Conservation (phyloP, 2,329 filamentous ascomycete species). For the Cytospora chrysosperma region DNA sequence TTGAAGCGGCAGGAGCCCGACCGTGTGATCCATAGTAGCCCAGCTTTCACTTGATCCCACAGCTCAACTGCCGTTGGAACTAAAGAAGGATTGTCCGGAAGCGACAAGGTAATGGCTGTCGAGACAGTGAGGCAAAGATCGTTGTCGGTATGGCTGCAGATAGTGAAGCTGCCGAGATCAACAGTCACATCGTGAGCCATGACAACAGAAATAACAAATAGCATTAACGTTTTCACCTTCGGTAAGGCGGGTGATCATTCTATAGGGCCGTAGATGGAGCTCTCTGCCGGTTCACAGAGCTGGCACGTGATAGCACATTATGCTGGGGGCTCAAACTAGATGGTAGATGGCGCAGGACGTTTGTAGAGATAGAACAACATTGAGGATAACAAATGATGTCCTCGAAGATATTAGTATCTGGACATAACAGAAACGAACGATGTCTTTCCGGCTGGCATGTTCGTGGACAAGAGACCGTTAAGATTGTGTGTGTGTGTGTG, state of each 20-base stretch:
- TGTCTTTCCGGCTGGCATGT: background rate
- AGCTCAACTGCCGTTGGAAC: slow-evolving; percentile 7
- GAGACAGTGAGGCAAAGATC: slow-evolving; percentile 11
- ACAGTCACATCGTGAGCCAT: slow-evolving; percentile 17
- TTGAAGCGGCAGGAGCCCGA: slow-evolving; percentile 17
- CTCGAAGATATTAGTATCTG: background rate
- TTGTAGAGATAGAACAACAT: background rate
- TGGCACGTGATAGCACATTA: background rate
- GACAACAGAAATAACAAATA: background rate
- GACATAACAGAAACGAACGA: background rate
- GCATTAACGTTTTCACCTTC: background rate
- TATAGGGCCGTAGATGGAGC: background rate
- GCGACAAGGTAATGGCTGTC: slow-evolving; percentile 3
- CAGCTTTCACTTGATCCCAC: slow-evolving; percentile 16
- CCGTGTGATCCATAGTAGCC: slow-evolving; percentile 19
- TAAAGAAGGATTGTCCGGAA: slow-evolving; percentile 1
- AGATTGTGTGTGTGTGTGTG: background rate
- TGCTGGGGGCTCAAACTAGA: background rate
- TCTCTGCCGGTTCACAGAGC: background rate
- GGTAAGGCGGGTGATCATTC: background rate
- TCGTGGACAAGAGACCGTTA: background rate
- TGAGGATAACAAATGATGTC: background rate
- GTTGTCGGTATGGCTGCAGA: slow-evolving; percentile 14
- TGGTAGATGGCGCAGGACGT: background rate
- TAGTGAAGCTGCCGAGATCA: slow-evolving; percentile 16